Evolutionary conservation across 2,329 filamentous ascomycete species (phyloP).

Genomic region (Fusarium floridanum): DNA sequence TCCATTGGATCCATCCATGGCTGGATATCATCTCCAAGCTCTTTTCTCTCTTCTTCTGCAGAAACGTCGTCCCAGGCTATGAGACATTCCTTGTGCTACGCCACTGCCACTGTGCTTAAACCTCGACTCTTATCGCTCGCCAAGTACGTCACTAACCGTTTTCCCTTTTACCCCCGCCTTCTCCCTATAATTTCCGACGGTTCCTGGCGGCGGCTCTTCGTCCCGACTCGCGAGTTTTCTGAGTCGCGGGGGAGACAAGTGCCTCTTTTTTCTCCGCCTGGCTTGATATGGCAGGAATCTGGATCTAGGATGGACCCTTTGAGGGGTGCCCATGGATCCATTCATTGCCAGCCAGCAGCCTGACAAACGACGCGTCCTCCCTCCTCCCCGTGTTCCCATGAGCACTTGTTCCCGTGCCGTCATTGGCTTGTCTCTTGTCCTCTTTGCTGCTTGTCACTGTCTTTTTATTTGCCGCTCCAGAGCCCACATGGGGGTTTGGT

Average conservation of each 20-base stretch:
- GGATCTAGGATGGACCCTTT: slow-evolving; percentile 32
- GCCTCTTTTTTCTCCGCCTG: background rate
- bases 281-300: slow-evolving; percentile 10
- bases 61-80: slow-evolving; percentile 10
- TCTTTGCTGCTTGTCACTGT: background rate
- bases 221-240: slow-evolving; percentile 6
- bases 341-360: background rate
- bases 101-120: background rate
- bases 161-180: too few relatives aligned
- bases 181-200: slow-evolving; percentile 11
- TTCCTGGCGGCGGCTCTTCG: slow-evolving; percentile 8
- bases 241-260: background rate
- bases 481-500: background rate
- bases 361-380: slow-evolving; percentile 31
- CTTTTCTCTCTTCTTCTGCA: background rate
- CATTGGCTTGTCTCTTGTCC: slow-evolving; percentile 36
- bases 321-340: slow-evolving; percentile 19
- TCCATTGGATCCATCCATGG: background rate
- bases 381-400: slow-evolving; percentile 38
- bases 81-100: slow-evolving; percentile 8
- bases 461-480: background rate
- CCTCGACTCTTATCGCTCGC: background rate
- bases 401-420: slow-evolving; percentile 16
- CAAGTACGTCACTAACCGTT: slow-evolving; percentile 22
- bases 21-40: slow-evolving; percentile 4